Evolutionary conservation across 2,329 filamentous ascomycete genomes (phyloP).

Genomic region (Botrytis byssoidea): DNA sequence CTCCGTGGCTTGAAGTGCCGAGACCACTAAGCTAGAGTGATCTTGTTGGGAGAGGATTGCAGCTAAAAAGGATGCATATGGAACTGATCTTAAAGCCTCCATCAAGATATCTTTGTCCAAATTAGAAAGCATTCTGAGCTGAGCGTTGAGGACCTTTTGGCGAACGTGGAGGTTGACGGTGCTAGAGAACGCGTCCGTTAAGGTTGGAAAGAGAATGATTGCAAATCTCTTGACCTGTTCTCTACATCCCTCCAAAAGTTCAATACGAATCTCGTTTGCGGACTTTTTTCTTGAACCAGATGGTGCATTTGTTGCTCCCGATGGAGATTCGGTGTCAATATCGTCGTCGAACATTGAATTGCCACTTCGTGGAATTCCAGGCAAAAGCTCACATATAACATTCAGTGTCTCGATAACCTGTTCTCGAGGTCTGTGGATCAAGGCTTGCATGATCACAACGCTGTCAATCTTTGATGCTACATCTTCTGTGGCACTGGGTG

Average conservation of each 20-base stretch:
- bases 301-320: conserved; percentile 46
- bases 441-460: conserved; percentile 96
- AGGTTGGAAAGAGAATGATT: conserved; percentile 85
- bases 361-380: conserved; percentile 62
- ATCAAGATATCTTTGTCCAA: conserved; percentile 81
- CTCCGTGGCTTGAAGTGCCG: conserved; percentile 85
- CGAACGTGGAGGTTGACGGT: conserved; percentile 94
- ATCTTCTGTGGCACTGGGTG: conserved; percentile 74
- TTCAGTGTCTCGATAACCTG: conserved; percentile 97
- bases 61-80: conserved; percentile 93
- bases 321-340: conserved; percentile 42
- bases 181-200: conserved; percentile 96
- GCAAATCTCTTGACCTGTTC: conserved; percentile 87
- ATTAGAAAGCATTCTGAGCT: conserved; percentile 96
- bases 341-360: conserved; percentile 47
- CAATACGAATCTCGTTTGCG: conserved; percentile 76
- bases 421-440: conserved; percentile 92
- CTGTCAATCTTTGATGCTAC: conserved; percentile 87
- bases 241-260: conserved; percentile 79
- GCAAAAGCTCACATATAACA: conserved; percentile 92
- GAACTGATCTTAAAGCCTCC: conserved; percentile 81
- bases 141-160: conserved; percentile 92
- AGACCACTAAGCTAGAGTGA: conserved; percentile 80
- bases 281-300: conserved; percentile 51
- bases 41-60: conserved; percentile 96